phyloP scores from a whole-genome alignment of 169 alveolate species.

The Eimeria falciformis region DNA sequence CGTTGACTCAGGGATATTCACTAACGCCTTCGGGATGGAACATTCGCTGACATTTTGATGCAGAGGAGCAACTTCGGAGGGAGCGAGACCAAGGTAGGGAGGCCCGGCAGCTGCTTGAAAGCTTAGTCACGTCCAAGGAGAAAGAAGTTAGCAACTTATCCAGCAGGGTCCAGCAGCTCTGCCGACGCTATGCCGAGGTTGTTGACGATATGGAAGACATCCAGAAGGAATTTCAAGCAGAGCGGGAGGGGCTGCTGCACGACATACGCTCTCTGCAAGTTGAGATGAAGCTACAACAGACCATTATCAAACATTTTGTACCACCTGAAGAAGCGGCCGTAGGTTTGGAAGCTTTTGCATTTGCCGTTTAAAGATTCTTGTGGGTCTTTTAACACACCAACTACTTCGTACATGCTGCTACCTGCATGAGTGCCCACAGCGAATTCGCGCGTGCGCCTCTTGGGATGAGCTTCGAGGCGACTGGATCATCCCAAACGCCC shows the following conservation, averaged over 20 bases:
- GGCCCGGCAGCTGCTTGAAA: slow-evolving; percentile 51
- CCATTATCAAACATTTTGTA: slow-evolving; percentile 85
- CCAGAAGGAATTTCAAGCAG: slow-evolving; percentile 85
- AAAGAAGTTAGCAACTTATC: slow-evolving; percentile 76
- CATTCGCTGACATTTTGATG: background rate
- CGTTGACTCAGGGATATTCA: too few species aligned
- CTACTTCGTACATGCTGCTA: background rate
- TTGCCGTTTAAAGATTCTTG: background rate
- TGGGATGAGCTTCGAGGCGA: slow-evolving; percentile 61
- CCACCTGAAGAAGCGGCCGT: slow-evolving; percentile 84
- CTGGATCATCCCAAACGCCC: slow-evolving; percentile 66
- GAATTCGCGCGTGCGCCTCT: slow-evolving; percentile 45
- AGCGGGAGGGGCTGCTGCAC: slow-evolving; percentile 88
- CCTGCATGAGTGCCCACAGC: slow-evolving; percentile 23
- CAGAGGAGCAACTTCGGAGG: slow-evolving; percentile 70
- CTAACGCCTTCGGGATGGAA: background rate
- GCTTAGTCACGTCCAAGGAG: slow-evolving; percentile 69
- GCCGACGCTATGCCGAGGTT: slow-evolving; percentile 83
- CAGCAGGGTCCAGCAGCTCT: slow-evolving; percentile 79
- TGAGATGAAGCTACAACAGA: slow-evolving; percentile 84
- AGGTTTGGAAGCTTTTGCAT: background rate
- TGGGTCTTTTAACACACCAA: background rate
- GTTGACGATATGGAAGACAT: slow-evolving; percentile 86
- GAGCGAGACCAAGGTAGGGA: slow-evolving; percentile 54
- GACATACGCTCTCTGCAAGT: slow-evolving; percentile 83